These are phyloP conservation scores for Hygrophorus pudorinus DNA, from an alignment of 768 basidiomycete genomes.

Conservation along the genomic window DNA sequence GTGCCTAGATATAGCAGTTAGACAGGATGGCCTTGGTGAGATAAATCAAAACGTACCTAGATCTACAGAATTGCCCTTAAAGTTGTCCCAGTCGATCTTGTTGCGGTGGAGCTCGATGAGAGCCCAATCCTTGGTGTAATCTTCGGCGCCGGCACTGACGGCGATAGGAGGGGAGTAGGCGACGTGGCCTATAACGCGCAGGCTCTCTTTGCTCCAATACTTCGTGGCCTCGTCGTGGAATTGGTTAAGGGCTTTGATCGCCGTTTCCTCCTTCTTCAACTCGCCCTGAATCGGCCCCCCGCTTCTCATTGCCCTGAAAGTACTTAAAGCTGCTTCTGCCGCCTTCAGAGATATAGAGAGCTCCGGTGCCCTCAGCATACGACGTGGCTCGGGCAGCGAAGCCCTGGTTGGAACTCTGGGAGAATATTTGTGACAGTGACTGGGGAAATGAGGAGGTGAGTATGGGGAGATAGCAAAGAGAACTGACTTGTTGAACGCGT, in stretches of 20 bases:
- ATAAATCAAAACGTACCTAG: constrained; percentile 17
- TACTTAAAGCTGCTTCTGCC: too few relatives aligned
- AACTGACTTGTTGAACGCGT: too few relatives aligned
- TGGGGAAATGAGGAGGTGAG: too few relatives aligned
- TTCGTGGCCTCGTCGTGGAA: background rate
- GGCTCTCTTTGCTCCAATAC: constrained; percentile 1
- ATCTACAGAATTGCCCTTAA: constrained; percentile 17
- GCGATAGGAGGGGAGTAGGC: constrained; percentile 1
- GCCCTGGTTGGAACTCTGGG: too few relatives aligned
- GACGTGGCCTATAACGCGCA: background rate
- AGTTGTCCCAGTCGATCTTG: constrained; percentile 17
- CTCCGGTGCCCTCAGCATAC: too few relatives aligned
- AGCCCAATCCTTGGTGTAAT: constrained; percentile 1
- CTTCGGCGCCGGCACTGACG: background rate
- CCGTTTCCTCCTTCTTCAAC: background rate
- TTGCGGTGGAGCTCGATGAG: constrained; percentile 16
- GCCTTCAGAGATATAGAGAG: too few relatives aligned
- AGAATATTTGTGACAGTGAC: too few relatives aligned
- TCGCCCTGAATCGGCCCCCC: background rate
- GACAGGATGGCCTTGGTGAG: constrained; percentile 11
- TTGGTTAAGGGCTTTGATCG: background rate
- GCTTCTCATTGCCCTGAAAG: background rate
- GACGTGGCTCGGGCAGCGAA: too few relatives aligned
- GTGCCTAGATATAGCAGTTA: constrained; percentile 15
- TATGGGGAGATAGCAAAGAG: too few relatives aligned